Evolutionary conservation across 2,329 filamentous ascomycete genomes (phyloP).

Genomic region (Arthrobotrys megalospora): DNA sequence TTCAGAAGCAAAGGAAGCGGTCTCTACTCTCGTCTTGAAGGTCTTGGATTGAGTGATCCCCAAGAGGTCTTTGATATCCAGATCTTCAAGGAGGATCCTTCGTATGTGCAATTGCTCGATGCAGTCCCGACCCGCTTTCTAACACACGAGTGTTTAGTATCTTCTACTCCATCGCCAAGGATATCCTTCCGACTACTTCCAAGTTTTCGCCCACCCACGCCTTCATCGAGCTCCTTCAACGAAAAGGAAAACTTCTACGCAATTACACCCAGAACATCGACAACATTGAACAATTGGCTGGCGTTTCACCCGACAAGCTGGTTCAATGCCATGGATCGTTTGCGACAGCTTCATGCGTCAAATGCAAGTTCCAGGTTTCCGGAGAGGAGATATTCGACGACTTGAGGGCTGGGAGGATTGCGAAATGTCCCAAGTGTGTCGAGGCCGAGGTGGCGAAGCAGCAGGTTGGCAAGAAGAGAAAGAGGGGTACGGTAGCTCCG

Average conservation of each 20-base stretch:
- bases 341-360: conserved; percentile 88
- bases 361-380: conserved; percentile 80
- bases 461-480: conserved; percentile 70
- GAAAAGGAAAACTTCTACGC: conserved; percentile 89
- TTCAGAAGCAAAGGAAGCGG: conserved; percentile 95
- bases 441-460: conserved; percentile 72
- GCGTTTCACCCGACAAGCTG: conserved; percentile 83
- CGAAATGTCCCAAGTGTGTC: conserved; percentile 81
- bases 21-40: conserved; percentile 86
- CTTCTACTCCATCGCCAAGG: conserved; percentile 92
- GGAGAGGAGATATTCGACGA: conserved; percentile 85
- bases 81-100: conserved; percentile 87
- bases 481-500: conserved; percentile 66
- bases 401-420: conserved; percentile 81
- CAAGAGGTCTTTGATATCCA: conserved; percentile 96
- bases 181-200: conserved; percentile 85
- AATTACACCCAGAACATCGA: conserved; percentile 99
- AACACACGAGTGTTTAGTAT: conserved; percentile 66
- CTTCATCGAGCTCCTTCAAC: conserved; percentile 90
- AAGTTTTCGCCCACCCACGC: conserved; percentile 92
- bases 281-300: conserved; percentile 90
- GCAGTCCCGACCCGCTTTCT: neutral
- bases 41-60: conserved; percentile 84
- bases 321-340: conserved; percentile 98
- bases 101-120: conserved; percentile 63